Evolutionary conservation across 306 rosid genomes (phyloP).

Genomic region (Vicia sativa): DNA sequence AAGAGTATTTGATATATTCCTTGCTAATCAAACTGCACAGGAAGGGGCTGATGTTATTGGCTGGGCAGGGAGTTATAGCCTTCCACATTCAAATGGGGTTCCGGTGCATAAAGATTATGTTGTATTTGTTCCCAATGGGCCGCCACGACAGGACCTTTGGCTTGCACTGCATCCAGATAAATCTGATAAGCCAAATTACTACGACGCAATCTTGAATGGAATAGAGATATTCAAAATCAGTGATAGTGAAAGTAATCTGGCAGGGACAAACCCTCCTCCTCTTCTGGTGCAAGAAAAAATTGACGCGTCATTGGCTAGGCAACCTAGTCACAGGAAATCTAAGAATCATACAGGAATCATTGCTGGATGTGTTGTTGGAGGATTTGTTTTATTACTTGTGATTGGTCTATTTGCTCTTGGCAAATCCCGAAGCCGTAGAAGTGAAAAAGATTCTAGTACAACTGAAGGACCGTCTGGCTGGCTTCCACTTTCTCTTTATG

Average conservation of each 20-base stretch:
- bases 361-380: constrained; percentile 76
- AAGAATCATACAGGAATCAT: constrained; percentile 62
- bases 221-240: constrained; percentile 83
- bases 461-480: constrained; percentile 98
- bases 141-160: constrained; percentile 82
- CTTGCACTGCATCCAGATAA: constrained; percentile 68
- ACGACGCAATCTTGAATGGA: constrained; percentile 75
- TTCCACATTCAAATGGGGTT: constrained; percentile 53
- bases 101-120: constrained; percentile 62
- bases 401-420: constrained; percentile 57
- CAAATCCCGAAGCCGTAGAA: constrained; percentile 52
- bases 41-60: constrained; percentile 55
- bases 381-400: constrained; percentile 56
- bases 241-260: constrained; percentile 62
- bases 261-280: constrained; percentile 78
- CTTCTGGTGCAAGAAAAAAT: constrained; percentile 52
- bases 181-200: constrained; percentile 25
- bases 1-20: constrained; percentile 67
- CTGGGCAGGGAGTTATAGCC: background rate
- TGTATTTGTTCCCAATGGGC: constrained; percentile 59
- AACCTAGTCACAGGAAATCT: constrained; percentile 51
- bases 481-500: constrained; percentile 95
- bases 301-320: constrained; percentile 57
- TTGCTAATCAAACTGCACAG: constrained; percentile 70
- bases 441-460: constrained; percentile 64